These are phyloP conservation scores for Tulasnella sp. DNA, from an alignment of 768 basidiomycete species.

Conservation along the genomic window DNA sequence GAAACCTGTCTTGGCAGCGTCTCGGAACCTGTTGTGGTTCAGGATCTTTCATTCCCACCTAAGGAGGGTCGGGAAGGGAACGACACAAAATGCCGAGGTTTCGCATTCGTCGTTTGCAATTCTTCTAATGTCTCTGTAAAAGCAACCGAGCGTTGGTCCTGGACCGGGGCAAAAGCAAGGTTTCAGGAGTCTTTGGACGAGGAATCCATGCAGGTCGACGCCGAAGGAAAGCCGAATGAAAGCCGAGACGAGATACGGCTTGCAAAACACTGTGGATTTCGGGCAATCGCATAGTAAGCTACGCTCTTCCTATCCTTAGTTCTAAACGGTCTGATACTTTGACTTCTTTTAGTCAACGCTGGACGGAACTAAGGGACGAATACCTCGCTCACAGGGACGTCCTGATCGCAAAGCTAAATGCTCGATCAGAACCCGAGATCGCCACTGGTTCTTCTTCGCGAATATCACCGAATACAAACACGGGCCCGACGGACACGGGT, in stretches of 20 bases:
- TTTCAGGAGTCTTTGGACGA: neutral
- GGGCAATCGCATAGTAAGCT: neutral
- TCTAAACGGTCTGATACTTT: neutral
- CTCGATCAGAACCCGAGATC: conserved; percentile 6
- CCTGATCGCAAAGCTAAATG: neutral
- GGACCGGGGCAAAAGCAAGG: conserved; percentile 34
- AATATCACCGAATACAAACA: neutral
- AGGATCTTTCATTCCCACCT: conserved; percentile 49
- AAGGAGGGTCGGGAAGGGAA: conserved; percentile 50
- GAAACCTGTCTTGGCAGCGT: conserved; percentile 31
- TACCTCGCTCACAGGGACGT: conserved; percentile 40
- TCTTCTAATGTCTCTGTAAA: conserved; percentile 34
- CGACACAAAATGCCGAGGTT: conserved; percentile 51
- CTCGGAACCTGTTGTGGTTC: conserved; percentile 33
- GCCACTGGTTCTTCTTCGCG: neutral
- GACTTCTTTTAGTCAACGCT: conserved; percentile 41
- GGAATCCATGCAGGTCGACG: conserved; percentile 2
- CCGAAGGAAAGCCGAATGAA: conserved; percentile 2
- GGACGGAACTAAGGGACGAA: conserved; percentile 59
- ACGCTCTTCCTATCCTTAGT: neutral
- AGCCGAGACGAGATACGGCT: conserved; percentile 50
- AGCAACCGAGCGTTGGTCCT: conserved; percentile 53
- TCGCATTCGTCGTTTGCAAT: conserved; percentile 59
- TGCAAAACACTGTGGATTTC: conserved; percentile 38
- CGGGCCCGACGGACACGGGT: neutral